These are phyloP conservation scores for Xerocomus tenax DNA, from an alignment of 1,284 basidiomycete genomes.

Conservation along the genomic window DNA sequence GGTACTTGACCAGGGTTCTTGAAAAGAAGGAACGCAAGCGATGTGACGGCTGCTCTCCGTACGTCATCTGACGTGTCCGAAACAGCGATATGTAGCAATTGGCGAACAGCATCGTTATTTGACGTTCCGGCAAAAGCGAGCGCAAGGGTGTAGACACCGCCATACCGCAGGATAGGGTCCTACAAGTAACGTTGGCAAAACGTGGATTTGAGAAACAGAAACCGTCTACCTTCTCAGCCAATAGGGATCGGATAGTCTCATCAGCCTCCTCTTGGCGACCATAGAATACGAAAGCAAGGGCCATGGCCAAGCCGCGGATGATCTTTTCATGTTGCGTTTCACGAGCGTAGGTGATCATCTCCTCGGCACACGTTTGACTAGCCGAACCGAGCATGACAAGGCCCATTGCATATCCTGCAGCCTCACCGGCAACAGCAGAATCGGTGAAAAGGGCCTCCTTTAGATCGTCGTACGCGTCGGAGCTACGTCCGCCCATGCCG, in stretches of 20 bases:
- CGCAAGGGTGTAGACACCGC: conserved; percentile 90
- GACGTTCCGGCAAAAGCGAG: conserved; percentile 92
- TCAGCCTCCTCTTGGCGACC: conserved; percentile 87
- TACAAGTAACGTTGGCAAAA: conserved; percentile 28
- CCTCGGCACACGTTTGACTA: conserved; percentile 67
- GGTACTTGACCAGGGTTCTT: conserved; percentile 92
- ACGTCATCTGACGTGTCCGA: conserved; percentile 97
- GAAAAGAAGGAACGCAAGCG: conserved; percentile 90
- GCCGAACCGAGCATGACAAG: conserved; percentile 91
- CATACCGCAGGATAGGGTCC: conserved; percentile 93
- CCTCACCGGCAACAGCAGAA: conserved; percentile 89
- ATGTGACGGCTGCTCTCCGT: conserved; percentile 86
- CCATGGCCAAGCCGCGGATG: conserved; percentile 87
- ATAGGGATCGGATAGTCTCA: conserved; percentile 61
- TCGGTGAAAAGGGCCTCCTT: conserved; percentile 84
- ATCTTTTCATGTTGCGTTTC: conserved; percentile 99
- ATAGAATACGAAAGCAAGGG: conserved; percentile 84
- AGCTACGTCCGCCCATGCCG: conserved; percentile 82
- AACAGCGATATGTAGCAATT: conserved; percentile 87
- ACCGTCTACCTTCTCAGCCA: conserved; percentile 71
- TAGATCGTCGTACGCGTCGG: conserved; percentile 85
- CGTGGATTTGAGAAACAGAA: not conserved
- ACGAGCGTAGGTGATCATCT: conserved; percentile 89
- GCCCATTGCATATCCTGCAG: conserved; percentile 92
- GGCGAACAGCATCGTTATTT: conserved; percentile 84